Conservation (phyloP, 208 protist genomes). For the Leishmania arabica region DNA sequence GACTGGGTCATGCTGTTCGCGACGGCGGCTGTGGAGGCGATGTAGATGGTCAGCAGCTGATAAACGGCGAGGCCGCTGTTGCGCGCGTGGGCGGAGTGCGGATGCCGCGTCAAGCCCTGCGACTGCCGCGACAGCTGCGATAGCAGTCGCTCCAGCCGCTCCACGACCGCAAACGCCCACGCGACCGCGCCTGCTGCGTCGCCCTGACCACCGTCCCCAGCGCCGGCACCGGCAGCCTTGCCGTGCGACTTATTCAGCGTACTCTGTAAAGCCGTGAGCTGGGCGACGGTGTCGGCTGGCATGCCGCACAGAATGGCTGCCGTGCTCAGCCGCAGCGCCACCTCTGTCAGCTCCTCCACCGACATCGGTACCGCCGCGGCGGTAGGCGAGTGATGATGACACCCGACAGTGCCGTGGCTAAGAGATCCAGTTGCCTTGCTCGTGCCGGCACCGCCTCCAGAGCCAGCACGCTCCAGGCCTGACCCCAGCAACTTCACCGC, state of each 20-base stretch:
- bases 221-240: neutral
- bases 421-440: neutral
- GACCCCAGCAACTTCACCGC: slow-evolving; percentile 14
- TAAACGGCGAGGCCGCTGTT: slow-evolving; percentile 49
- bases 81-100: slow-evolving; percentile 44
- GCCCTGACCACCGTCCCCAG: neutral
- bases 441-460: neutral
- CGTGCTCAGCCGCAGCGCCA: slow-evolving; percentile 41
- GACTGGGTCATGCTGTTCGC: slow-evolving; percentile 15
- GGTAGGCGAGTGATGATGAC: neutral
- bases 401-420: neutral
- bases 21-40: slow-evolving; percentile 41
- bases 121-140: slow-evolving; percentile 36
- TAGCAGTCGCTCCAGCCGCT: slow-evolving; percentile 55
- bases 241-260: slow-evolving; percentile 38
- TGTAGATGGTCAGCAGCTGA: slow-evolving; percentile 60
- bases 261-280: slow-evolving; percentile 65
- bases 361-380: slow-evolving; percentile 1
- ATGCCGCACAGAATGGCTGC: slow-evolving; percentile 44
- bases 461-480: neutral
- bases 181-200: slow-evolving; percentile 5
- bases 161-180: slow-evolving; percentile 39
- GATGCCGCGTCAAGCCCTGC: slow-evolving; percentile 37
- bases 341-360: slow-evolving; percentile 28
- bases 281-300: slow-evolving; percentile 39